These are phyloP conservation scores for Colletotrichum ledebouriae DNA, from an alignment of 2,329 filamentous ascomycete species.

Conservation along the genomic window DNA sequence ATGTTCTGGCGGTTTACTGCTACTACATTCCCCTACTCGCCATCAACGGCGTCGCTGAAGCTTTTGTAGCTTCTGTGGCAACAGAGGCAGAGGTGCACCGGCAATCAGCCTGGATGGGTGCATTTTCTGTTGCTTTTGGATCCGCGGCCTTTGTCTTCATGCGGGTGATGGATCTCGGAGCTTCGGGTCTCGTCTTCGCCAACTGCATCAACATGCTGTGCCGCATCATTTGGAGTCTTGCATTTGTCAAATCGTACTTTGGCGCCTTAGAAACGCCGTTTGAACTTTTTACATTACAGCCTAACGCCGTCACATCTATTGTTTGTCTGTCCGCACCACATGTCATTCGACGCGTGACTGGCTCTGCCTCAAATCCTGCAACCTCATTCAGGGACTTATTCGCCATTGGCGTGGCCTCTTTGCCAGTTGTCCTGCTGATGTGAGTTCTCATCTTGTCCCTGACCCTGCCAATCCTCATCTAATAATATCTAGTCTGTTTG, in stretches of 20 bases:
- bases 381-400: slow-evolving; percentile 54
- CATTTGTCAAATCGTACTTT: slow-evolving; percentile 80
- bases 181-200: slow-evolving; percentile 84
- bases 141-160: slow-evolving; percentile 81
- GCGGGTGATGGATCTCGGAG: slow-evolving; percentile 76
- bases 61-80: slow-evolving; percentile 91
- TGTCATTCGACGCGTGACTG: slow-evolving; percentile 51
- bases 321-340: slow-evolving; percentile 60
- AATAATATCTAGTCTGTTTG: slow-evolving; percentile 59
- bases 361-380: slow-evolving; percentile 22
- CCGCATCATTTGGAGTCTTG: slow-evolving; percentile 83
- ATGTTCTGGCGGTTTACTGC: slow-evolving; percentile 84
- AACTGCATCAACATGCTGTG: slow-evolving; percentile 93
- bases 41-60: slow-evolving; percentile 90
- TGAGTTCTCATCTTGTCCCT: slow-evolving; percentile 59
- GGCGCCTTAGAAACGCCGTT: slow-evolving; percentile 58
- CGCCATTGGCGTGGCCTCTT: slow-evolving; percentile 63
- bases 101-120: slow-evolving; percentile 88
- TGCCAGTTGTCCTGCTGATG: slow-evolving; percentile 69
- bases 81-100: slow-evolving; percentile 78
- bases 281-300: slow-evolving; percentile 56
- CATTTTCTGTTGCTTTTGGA: slow-evolving; percentile 83
- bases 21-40: slow-evolving; percentile 95
- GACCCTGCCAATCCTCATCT: slow-evolving; percentile 8
- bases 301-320: slow-evolving; percentile 58